Conservation (phyloP, 1,284 basidiomycete species). For the Ganoderma lucidum region DNA sequence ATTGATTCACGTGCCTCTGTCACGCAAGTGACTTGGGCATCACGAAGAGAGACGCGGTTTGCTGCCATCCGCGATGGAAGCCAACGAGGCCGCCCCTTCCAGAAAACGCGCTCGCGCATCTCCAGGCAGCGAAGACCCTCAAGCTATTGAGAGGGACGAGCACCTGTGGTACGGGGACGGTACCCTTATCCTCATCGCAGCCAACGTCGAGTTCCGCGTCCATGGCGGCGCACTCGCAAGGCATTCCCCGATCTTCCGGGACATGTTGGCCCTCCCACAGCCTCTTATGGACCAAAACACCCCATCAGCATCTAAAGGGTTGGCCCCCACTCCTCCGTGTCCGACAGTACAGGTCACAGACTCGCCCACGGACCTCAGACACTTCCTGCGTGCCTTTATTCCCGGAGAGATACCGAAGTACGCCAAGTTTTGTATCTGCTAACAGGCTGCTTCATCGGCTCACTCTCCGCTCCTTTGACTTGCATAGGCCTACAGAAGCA, state of each 20-base stretch:
- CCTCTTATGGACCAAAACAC: not conserved
- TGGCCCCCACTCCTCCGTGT: not conserved
- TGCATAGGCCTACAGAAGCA: not conserved
- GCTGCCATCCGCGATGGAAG: not conserved
- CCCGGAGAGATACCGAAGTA: not conserved
- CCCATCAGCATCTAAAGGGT: not conserved
- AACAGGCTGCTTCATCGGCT: not conserved
- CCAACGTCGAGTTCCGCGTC: slow-evolving; percentile 13
- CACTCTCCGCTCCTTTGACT: not conserved
- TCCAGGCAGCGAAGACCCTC: not conserved
- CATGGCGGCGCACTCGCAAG: not conserved
- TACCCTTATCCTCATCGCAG: not conserved
- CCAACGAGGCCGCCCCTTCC: not conserved
- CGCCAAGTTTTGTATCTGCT: not conserved
- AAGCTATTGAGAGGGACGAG: not conserved
- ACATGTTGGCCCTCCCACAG: slow-evolving; percentile 9
- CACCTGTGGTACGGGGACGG: slow-evolving; percentile 10
- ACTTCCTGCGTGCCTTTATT: slow-evolving; percentile 1
- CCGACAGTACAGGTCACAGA: not conserved
- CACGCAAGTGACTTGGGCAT: no score
- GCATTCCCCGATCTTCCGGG: slow-evolving; percentile 12
- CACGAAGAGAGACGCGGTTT: no score
- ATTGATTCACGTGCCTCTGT: no score
- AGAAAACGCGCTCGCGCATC: not conserved
- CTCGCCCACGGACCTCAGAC: slow-evolving; percentile 7